Percentiles rank a stretch among this genome's conserved stretches.
phyloP scores from a whole-genome alignment of 2,329 filamentous ascomycete genomes.

The Fusarium tjaetaba region DNA sequence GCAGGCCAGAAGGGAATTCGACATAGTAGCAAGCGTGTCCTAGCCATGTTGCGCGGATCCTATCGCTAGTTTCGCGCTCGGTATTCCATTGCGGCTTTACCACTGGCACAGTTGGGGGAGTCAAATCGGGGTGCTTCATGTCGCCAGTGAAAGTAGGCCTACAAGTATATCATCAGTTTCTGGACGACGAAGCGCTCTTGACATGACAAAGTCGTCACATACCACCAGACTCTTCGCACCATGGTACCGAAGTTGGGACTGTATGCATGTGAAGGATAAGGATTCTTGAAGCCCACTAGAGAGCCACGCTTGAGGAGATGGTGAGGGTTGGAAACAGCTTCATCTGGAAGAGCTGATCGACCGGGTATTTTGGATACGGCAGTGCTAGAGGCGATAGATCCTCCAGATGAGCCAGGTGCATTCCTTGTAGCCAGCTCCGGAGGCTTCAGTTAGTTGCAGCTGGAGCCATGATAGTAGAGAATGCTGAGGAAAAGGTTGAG shows the following conservation, averaged over 20 bases:
- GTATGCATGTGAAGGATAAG: slow-evolving; percentile 57
- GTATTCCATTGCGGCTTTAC: slow-evolving; percentile 74
- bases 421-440: slow-evolving; percentile 30
- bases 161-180: slow-evolving; percentile 15
- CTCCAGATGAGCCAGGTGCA: slow-evolving; percentile 3
- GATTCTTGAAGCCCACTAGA: slow-evolving; percentile 59
- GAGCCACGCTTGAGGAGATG: slow-evolving; percentile 56
- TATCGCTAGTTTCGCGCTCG: slow-evolving; percentile 62
- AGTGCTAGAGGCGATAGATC: slow-evolving; percentile 34
- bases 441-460: slow-evolving; percentile 23
- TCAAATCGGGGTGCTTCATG: slow-evolving; percentile 65
- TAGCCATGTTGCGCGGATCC: slow-evolving; percentile 89
- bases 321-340: slow-evolving; percentile 58
- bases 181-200: background rate
- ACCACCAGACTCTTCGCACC: slow-evolving; percentile 51
- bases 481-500: slow-evolving; percentile 23
- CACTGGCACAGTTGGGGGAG: slow-evolving; percentile 72
- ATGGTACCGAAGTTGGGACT: slow-evolving; percentile 37
- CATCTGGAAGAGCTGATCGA: slow-evolving; percentile 51
- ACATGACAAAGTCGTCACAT: slow-evolving; percentile 22
- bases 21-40: slow-evolving; percentile 95
- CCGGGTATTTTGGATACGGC: slow-evolving; percentile 50
- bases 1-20: slow-evolving; percentile 86
- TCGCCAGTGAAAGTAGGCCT: slow-evolving; percentile 55
- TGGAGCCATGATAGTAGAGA: slow-evolving; percentile 33